Evolutionary conservation across 306 rosid species (phyloP).

Genomic region (Rubus parviflorus): DNA sequence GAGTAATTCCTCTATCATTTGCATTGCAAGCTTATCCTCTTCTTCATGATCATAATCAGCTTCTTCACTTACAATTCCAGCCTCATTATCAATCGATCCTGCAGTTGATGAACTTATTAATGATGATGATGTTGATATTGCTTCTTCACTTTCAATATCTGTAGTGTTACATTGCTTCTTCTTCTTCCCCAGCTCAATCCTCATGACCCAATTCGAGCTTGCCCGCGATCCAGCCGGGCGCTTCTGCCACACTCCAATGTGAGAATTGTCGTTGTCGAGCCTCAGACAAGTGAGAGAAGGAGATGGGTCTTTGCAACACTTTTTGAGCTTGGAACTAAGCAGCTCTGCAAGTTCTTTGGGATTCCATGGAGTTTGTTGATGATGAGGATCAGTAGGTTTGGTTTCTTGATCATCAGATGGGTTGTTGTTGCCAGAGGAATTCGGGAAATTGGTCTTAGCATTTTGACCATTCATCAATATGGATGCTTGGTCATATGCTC

Average conservation of each 20-base stretch:
- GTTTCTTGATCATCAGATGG: constrained; percentile 8
- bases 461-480: constrained; percentile 89
- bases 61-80: constrained; percentile 1
- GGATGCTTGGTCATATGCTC: constrained; percentile 97
- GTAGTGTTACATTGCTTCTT: constrained; percentile 5
- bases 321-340: constrained; percentile 78
- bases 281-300: constrained; percentile 93
- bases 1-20: constrained; percentile 94
- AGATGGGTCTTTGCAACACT: constrained; percentile 81
- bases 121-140: background rate
- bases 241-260: constrained; percentile 97
- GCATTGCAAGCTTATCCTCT: constrained; percentile 82
- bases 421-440: constrained; percentile 19
- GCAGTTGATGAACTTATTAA: background rate
- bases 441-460: constrained; percentile 90
- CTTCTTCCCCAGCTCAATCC: constrained; percentile 77
- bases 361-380: constrained; percentile 41
- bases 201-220: constrained; percentile 88
- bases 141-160: background rate
- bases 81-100: background rate
- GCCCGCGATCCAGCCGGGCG: constrained; percentile 73
- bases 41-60: constrained; percentile 29
- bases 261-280: constrained; percentile 88
- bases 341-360: constrained; percentile 87
- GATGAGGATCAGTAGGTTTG: background rate